Base-by-base conservation (phyloP, 169 alveolate species). In the Besnoitia besnoiti region DNA sequence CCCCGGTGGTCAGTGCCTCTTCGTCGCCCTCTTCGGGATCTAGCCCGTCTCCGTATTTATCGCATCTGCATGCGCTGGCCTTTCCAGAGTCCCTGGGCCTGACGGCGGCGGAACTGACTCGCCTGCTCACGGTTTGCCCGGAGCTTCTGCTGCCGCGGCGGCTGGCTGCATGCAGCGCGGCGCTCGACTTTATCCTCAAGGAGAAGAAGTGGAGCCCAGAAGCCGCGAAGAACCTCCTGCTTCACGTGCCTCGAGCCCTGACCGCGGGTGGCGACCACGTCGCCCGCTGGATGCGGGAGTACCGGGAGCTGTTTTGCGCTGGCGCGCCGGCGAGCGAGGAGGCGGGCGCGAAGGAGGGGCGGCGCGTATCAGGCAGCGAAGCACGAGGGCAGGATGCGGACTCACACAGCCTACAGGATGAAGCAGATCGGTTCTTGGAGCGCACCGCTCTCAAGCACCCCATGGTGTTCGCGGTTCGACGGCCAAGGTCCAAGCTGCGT, bases 141-240 rank as follows among this genome's bases (percentile, higher is more conserved):
- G 87, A 39, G 33, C 33, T 77, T n/a, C 87, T 77, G 61, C 87
- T 77, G 7, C 87, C 87, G 4, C 87, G 55, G 49, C 50, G 87
- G 39, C 40, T 44, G 44, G 87, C n/a, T 27, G 55, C 50, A 24
- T 77, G 87, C 55, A 77, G 40, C n/a, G 55, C 10, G 14, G 55
- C 87, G 14, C 21, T 77, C 37, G 35, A 37, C 39, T 30, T 19
- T 19, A n/a, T 77, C n/a, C n/a, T 44, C 21, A 4, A 10, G 40
- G 59, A 77, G 59, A 77, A 44, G 30, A 77, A 77, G 61, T 77
- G 87, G 87, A 37, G 59, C 8, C 87, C 87, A 12, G 59, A 37
- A 55, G 87, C 87, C 33, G 87, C 30, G 50, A 39, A 44, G 39
- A 0, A 24, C 0, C 40, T 77, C 27, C 61, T 77, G 49, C 87